Evolutionary conservation across 306 rosid species (phyloP).

Genomic region (Macrotyloma uniflorum): DNA sequence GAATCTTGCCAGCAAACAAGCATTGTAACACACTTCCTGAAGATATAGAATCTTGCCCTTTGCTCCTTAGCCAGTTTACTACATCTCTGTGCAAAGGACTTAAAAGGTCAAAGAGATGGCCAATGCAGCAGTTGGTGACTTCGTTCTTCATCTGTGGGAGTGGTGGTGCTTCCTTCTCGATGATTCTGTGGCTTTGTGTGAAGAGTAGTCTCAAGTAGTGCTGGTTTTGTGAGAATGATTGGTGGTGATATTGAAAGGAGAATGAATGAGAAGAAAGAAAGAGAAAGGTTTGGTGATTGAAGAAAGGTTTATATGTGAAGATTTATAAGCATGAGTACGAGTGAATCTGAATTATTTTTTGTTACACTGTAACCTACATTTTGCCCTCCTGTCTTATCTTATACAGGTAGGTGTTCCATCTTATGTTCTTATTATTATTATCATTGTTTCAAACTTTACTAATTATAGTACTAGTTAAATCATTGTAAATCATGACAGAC

Average conservation of each 20-base stretch:
- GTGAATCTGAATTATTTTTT: background rate
- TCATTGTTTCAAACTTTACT: background rate
- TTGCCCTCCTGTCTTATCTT: background rate
- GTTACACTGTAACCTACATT: background rate
- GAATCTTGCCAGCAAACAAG: slow-evolving; percentile 36
- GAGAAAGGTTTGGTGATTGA: background rate
- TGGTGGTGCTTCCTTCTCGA: background rate
- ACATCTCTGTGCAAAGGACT: slow-evolving; percentile 15
- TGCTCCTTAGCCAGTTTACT: slow-evolving; percentile 15
- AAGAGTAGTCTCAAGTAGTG: background rate
- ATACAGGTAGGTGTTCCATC: background rate
- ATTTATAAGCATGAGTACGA: background rate
- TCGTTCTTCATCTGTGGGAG: background rate
- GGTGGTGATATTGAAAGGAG: background rate
- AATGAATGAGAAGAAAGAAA: background rate
- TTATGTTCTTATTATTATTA: background rate
- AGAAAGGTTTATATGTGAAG: background rate
- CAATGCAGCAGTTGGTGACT: background rate
- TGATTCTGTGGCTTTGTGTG: background rate
- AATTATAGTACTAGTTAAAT: background rate
- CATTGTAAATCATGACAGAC: background rate
- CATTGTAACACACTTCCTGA: slow-evolving; percentile 29
- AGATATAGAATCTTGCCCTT: slow-evolving; percentile 32
- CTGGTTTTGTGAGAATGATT: background rate
- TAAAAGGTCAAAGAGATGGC: background rate